Evolutionary conservation across 73 alveolate species (phyloP).

Genomic region (Paraurostyla sp.): DNA sequence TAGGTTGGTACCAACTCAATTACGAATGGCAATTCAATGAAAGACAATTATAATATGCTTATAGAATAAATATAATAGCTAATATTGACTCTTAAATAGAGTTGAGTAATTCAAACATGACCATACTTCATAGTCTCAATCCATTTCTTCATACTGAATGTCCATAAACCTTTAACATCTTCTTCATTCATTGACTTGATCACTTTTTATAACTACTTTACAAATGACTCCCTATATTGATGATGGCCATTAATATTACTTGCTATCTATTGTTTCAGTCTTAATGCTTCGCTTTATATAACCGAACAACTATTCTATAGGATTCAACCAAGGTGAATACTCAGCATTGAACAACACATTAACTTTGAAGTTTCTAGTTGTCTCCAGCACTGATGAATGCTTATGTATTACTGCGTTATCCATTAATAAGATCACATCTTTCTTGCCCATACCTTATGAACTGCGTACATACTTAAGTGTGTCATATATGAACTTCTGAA

Average conservation of each 20-base stretch:
- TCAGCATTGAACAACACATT: too few relatives aligned
- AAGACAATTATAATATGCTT: too few relatives aligned
- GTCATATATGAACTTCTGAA: conserved; percentile 12
- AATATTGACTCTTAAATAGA: too few relatives aligned
- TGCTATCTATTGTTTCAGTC: not conserved
- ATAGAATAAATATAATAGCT: too few relatives aligned
- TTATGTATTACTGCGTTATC: not conserved
- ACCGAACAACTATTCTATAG: not conserved
- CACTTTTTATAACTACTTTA: not conserved
- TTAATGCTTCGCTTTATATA: not conserved
- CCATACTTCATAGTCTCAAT: not conserved
- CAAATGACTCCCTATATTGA: not conserved
- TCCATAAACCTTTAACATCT: not conserved
- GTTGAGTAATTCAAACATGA: not conserved
- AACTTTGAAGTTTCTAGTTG: not conserved
- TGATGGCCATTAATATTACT: not conserved
- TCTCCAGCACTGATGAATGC: conserved; percentile 1
- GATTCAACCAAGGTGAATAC: conserved; percentile 31
- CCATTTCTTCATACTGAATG: conserved; percentile 4
- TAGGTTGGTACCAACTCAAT: too few relatives aligned
- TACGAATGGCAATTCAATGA: too few relatives aligned
- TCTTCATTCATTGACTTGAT: not conserved
- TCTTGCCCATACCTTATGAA: not conserved
- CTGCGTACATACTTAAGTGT: not conserved
- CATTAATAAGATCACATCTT: not conserved